Percentiles rank a stretch among this genome's conserved stretches.
phyloP scores from a whole-genome alignment of 2,329 filamentous ascomycete species.

The Sporothrix phasma region DNA sequence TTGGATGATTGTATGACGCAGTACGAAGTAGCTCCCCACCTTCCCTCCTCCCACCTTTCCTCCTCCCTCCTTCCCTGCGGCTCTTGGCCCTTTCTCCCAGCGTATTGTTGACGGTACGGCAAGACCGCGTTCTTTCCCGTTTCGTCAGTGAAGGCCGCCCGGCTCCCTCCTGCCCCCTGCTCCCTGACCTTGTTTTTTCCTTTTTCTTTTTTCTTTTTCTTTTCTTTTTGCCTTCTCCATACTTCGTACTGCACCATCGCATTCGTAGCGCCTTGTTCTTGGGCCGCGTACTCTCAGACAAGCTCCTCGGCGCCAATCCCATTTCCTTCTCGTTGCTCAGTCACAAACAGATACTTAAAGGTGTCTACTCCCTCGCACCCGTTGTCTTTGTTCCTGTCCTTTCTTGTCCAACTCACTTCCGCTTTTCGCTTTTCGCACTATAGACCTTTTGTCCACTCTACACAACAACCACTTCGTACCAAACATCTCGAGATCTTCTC shows the following conservation, averaged over 20 bases:
- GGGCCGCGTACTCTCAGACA: background rate
- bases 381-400: background rate
- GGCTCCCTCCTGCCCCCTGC: background rate
- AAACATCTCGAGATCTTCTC: background rate
- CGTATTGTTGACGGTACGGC: too few species aligned
- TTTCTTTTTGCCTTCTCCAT: background rate
- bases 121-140: slow-evolving; percentile 1
- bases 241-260: background rate
- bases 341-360: slow-evolving; percentile 2
- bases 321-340: background rate
- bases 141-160: background rate
- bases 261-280: background rate
- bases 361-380: background rate
- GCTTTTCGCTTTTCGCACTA: background rate
- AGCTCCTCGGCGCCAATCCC: background rate
- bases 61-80: background rate
- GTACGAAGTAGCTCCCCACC: too few species aligned
- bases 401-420: background rate
- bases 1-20: slow-evolving; percentile 1
- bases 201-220: background rate
- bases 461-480: background rate
- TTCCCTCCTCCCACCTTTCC: too few species aligned
- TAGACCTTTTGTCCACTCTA: background rate
- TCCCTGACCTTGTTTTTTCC: background rate
- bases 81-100: too few species aligned